Evolutionary conservation across 805 yeast species (phyloP).

Genomic region (Candida nonsorbophila): DNA sequence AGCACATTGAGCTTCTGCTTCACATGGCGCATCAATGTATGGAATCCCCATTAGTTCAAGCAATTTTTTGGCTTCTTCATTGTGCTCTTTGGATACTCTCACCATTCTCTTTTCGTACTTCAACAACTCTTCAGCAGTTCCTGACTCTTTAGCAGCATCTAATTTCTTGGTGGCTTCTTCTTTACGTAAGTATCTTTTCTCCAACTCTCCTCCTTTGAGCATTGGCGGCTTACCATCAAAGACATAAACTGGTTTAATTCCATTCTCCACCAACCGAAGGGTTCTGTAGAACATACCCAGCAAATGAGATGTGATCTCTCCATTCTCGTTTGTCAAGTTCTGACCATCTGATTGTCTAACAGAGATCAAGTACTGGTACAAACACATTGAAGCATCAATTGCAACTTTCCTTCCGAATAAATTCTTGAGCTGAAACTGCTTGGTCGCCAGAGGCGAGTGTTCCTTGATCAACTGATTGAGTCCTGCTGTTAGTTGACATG

Average conservation of each 20-base stretch:
- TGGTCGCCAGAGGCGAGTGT: conserved; percentile 80
- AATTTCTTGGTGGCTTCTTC: conserved; percentile 78
- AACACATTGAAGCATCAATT: conserved; percentile 93
- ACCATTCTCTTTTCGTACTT: conserved; percentile 84
- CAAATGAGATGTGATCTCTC: conserved; percentile 87
- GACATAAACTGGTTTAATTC: conserved; percentile 94
- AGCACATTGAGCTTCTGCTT: conserved; percentile 99
- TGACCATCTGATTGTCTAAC: conserved; percentile 97
- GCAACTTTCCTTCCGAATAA: conserved; percentile 96
- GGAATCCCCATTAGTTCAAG: conserved; percentile 93
- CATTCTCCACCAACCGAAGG: conserved; percentile 79
- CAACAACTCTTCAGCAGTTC: conserved; percentile 70
- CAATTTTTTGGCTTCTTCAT: conserved; percentile 85
- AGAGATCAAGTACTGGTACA: conserved; percentile 92
- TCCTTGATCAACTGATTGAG: conserved; percentile 82
- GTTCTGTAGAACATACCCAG: conserved; percentile 98
- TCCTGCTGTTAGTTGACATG: conserved; percentile 43
- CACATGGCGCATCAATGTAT: conserved; percentile 89
- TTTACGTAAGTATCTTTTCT: conserved; percentile 73
- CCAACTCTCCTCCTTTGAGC: conserved; percentile 87
- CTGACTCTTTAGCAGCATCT: conserved; percentile 72
- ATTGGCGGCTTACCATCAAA: conserved; percentile 98
- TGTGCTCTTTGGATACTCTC: conserved; percentile 82
- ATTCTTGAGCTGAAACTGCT: conserved; percentile 73
- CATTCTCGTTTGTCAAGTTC: conserved; percentile 79